phyloP scores from a whole-genome alignment of 331 rosid species.

The Quercus lobata region DNA sequence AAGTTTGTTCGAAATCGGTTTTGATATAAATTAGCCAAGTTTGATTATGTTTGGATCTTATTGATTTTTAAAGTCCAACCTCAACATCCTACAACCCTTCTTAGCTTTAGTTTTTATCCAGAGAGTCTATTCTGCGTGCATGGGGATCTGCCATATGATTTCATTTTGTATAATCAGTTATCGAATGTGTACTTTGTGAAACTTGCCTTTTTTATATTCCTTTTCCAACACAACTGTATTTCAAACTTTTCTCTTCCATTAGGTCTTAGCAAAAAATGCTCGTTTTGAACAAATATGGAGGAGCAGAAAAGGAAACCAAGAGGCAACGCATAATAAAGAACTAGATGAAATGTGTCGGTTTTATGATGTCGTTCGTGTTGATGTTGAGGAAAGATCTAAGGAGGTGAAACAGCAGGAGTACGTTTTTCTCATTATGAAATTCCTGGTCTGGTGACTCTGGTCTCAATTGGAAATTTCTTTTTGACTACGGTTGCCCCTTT shows the following conservation, averaged over 20 bases:
- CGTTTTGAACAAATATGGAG: constrained; percentile 97
- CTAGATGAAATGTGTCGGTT: constrained; percentile 65
- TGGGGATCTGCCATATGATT: neutral
- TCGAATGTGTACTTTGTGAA: neutral
- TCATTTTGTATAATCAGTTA: neutral
- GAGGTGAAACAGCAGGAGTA: constrained; percentile 55
- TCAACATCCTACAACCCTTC: neutral
- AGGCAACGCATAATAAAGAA: constrained; percentile 33
- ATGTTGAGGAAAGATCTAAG: constrained; percentile 41
- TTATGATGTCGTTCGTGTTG: constrained; percentile 79
- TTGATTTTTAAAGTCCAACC: neutral
- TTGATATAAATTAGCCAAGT: neutral
- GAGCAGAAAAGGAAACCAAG: constrained; percentile 62
- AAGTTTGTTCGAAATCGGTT: neutral
- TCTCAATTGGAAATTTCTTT: constrained; percentile 7
- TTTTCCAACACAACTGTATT: constrained; percentile 3
- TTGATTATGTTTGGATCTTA: neutral
- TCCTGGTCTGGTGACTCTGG: neutral
- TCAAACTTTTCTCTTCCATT: constrained; percentile 2
- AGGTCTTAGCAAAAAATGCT: constrained; percentile 68
- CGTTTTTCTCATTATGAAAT: constrained; percentile 19
- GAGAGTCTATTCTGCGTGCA: neutral
- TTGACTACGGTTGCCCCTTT: constrained; percentile 7
- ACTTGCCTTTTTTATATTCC: neutral
- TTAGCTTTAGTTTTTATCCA: neutral